Base-by-base conservation (phyloP, 2,329 filamentous ascomycete genomes). In the Aureobasidium sp. region DNA sequence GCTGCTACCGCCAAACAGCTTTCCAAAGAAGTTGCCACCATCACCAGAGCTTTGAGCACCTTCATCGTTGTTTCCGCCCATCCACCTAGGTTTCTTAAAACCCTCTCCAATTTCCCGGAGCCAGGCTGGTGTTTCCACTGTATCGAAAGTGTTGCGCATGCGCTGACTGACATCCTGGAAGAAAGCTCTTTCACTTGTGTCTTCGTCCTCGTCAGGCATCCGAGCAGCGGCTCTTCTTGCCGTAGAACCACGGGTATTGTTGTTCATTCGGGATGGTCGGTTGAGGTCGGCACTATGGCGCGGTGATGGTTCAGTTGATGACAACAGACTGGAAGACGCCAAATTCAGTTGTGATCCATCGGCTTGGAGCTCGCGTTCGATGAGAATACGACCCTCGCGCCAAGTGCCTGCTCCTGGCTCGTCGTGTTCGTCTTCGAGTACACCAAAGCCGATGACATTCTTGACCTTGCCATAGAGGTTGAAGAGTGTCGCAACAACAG, bases 131-230 rank as follows among this genome's bases (percentile, higher is more conserved):
- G 87, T 82, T 58, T 91, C 88, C 2, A 91, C 82, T 0, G 85
- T 88, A 64, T 97, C 93, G 58, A 97, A 85, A 0, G 94, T 97
- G 70, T 99, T 99, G 74, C 87, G 89, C 68, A 99, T 86, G 39
- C 93, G 82, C 70, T 95, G 89, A 0, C 89, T 86, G 64, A 97
- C 85, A 37, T 88, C 87, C 66, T 89, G 83, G 70, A 97, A 91
- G 73, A 96, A 90, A 66, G 87, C 90, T 16, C 72, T 63, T 14
- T 91, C 86, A 36, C 89, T 87, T 1, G 83, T 80, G n/a, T 83
- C 82, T 8, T 82, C 81, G 0, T 83, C 81, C 25, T 81, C 73
- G 51, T 69, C 64, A n/a, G 30, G 47, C 42, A 53, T 42, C 10
- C 45, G 21, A 4, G 45, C 61, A 14, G 51, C 49, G 32, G 36